Evolutionary conservation across 2,329 filamentous ascomycete genomes (phyloP).

Genomic region (Cladosporium sphaerospermum): DNA sequence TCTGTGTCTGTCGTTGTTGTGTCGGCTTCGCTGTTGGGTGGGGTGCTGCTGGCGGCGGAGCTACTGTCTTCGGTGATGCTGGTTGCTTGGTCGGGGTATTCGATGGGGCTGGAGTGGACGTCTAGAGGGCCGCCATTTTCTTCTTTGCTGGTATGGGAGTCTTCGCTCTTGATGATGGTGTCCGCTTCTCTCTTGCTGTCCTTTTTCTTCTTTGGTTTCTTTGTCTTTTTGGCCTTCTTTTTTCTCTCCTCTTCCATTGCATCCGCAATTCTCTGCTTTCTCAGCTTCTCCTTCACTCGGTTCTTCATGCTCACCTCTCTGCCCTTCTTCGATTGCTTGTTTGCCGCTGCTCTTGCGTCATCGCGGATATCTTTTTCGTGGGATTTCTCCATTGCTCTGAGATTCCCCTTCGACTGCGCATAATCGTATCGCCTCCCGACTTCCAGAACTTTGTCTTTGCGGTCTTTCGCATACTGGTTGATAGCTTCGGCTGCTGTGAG

Average conservation of each 20-base stretch:
- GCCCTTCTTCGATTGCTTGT: slow-evolving; percentile 32
- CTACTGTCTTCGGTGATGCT: too few relatives aligned
- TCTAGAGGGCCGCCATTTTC: not conserved
- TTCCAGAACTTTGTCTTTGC: slow-evolving; percentile 66
- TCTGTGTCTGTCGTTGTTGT: too few relatives aligned
- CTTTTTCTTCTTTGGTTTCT: slow-evolving; percentile 3
- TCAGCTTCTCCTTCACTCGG: slow-evolving; percentile 30
- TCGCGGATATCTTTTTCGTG: slow-evolving; percentile 34
- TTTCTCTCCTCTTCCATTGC: slow-evolving; percentile 18
- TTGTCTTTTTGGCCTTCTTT: slow-evolving; percentile 11
- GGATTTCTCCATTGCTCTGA: slow-evolving; percentile 46
- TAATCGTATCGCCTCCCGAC: slow-evolving; percentile 67
- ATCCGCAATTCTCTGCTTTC: slow-evolving; percentile 14
- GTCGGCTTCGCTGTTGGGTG: too few relatives aligned
- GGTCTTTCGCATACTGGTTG: slow-evolving; percentile 53
- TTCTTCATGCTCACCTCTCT: slow-evolving; percentile 34
- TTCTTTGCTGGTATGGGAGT: not conserved
- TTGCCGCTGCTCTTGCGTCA: slow-evolving; percentile 31
- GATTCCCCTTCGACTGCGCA: slow-evolving; percentile 59
- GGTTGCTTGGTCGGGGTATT: too few relatives aligned
- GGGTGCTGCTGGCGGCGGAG: too few relatives aligned
- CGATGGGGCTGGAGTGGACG: too few relatives aligned
- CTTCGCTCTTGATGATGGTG: not conserved
- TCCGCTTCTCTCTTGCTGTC: not conserved
- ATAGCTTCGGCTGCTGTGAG: slow-evolving; percentile 62